Evolutionary conservation across 805 yeast genomes (phyloP), one percentile per base, ranked within the genome.

Genomic region (Yamadazyma tumulicola): DNA sequence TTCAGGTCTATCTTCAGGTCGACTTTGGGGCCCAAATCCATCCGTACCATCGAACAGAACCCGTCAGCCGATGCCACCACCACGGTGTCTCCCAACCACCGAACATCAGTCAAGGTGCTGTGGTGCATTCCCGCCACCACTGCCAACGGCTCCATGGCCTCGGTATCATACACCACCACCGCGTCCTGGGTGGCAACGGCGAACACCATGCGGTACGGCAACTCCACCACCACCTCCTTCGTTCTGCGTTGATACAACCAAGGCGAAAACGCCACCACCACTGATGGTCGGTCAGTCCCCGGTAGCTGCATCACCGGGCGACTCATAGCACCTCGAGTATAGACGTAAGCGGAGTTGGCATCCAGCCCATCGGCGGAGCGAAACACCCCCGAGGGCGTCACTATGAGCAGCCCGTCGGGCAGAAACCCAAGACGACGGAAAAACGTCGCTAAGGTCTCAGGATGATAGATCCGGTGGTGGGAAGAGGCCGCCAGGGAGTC

Each of bases 111-210:
- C 21, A 93, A 71, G 1, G 93, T 77, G 2, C 94, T 80, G 51
- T 89, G 89, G 54, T 93, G 98, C 32, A 93, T 65, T 48, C 87
- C 87, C 0, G 85, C 72, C 3, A 82, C 81, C 10, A 75, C 62
- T 4, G 89, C 93, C 15, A 93, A 49, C 2, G 97, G 95, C 37
- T 69, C 57, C 17, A 67, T 49, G 20, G 70, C 67, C 42, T 80
- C 84, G 0, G 97, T 91, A 46, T 87, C 95, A 58, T 85, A 93
- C 2, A 93, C 61, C 6, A 82, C 51, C 9, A 93, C 82, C 10
- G 89, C 74, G 53, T 86, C 96, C 38, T 85, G 88, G 0, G 97
- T 89, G 0, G 96, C 97, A 13, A 93, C 83, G 0, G 97, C 97
- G 61, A 84, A 89, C 1, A 91, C 61, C 77, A 93, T 74, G 42